Evolutionary conservation across 768 basidiomycete genomes (phyloP).

Genomic region (Pisolithus microcarpus): DNA sequence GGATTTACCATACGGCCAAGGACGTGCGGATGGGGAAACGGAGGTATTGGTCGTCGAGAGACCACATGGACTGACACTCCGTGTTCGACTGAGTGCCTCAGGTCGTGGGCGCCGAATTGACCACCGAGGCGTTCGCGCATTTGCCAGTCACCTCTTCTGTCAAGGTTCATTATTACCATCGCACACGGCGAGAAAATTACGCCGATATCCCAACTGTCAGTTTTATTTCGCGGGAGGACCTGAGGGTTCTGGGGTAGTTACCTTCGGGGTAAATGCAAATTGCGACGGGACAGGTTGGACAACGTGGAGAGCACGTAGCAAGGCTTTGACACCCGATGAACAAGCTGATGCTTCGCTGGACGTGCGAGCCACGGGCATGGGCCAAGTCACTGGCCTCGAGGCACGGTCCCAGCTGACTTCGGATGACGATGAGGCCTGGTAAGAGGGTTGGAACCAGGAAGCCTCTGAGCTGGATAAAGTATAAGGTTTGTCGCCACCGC

Average conservation of each 20-base stretch:
- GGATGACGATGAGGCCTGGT: neutral
- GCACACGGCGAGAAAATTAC: neutral
- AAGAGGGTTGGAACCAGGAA: neutral
- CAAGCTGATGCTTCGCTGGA: neutral
- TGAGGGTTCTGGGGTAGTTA: constrained; percentile 4
- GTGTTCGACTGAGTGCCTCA: neutral
- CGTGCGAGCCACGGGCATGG: neutral
- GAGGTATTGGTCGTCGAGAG: neutral
- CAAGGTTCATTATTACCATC: neutral
- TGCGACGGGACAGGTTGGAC: neutral
- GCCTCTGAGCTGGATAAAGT: neutral
- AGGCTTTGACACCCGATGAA: neutral
- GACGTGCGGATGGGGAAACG: neutral
- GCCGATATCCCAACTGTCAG: neutral
- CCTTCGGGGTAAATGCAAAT: constrained; percentile 2
- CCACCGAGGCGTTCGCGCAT: neutral
- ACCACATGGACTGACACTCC: neutral
- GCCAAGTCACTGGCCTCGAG: neutral
- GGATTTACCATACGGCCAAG: neutral
- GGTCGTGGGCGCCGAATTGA: neutral
- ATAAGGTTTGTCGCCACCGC: no score
- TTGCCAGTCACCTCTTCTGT: neutral
- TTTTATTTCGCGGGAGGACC: neutral
- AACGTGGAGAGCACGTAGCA: neutral
- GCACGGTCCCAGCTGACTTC: neutral